phyloP scores from a whole-genome alignment of 1,284 basidiomycete species.

The Nidula niveotomentosa region DNA sequence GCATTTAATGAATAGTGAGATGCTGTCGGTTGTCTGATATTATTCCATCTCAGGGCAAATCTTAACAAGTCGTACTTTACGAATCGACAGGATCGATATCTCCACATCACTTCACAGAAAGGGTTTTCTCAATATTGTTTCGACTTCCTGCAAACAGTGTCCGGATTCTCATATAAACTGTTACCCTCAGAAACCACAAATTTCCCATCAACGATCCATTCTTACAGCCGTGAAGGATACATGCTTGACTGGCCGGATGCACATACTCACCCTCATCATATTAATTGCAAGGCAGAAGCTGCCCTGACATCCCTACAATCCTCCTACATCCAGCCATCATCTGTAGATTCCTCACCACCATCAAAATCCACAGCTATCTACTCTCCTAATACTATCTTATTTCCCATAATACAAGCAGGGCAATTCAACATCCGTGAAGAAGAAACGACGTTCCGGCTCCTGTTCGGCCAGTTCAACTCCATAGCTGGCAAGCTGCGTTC shows the following conservation, averaged over 20 bases:
- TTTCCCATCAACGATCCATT: slow-evolving; percentile 16
- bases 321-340: slow-evolving; percentile 23
- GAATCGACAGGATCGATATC: slow-evolving; percentile 92
- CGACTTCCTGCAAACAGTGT: slow-evolving; percentile 71
- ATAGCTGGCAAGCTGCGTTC: slow-evolving; percentile 3
- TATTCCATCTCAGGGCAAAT: slow-evolving; percentile 72
- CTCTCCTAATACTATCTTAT: slow-evolving; percentile 54
- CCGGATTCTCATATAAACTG: slow-evolving; percentile 76
- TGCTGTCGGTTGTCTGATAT: slow-evolving; percentile 1
- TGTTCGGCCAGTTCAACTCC: slow-evolving; percentile 49
- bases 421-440: slow-evolving; percentile 84
- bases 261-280: slow-evolving; percentile 55
- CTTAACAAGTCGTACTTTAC: slow-evolving; percentile 94
- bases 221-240: slow-evolving; percentile 35
- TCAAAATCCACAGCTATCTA: slow-evolving; percentile 7
- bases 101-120: slow-evolving; percentile 69
- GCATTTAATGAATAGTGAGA: slow-evolving; percentile 24
- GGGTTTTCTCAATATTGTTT: slow-evolving; percentile 81
- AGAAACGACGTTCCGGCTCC: slow-evolving; percentile 58
- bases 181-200: slow-evolving; percentile 27
- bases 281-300: slow-evolving; percentile 50
- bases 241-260: slow-evolving; percentile 58
- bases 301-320: slow-evolving; percentile 54
- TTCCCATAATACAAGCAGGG: slow-evolving; percentile 85
- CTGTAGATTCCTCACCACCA: slow-evolving; percentile 1